Evolutionary conservation across 2,329 filamentous ascomycete genomes (phyloP).

Genomic region (Sphaerostilbella broomeana): DNA sequence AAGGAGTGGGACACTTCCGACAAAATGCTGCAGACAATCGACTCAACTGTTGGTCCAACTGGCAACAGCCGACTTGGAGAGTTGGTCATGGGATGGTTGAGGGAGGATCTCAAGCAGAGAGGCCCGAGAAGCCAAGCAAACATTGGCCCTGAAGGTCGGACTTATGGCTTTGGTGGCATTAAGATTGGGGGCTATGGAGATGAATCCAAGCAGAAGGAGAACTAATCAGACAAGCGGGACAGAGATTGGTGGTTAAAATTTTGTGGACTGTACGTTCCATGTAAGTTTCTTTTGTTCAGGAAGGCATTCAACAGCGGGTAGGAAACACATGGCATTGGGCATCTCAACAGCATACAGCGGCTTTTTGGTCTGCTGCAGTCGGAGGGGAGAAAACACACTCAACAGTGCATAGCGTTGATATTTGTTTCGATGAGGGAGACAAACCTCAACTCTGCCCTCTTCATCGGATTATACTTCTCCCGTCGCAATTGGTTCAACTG

Average conservation of each 20-base stretch:
- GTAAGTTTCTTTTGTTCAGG: background rate
- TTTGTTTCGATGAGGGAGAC: constrained; percentile 16
- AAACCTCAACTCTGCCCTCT: constrained; percentile 29
- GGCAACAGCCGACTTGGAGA: constrained; percentile 84
- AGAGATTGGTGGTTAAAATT: no score
- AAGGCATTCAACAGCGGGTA: constrained; percentile 5
- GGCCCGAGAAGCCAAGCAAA: constrained; percentile 63
- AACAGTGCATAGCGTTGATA: constrained; percentile 21
- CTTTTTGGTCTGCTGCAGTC: constrained; percentile 17
- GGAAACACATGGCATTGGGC: constrained; percentile 11
- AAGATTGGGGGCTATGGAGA: constrained; percentile 51
- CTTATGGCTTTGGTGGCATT: constrained; percentile 48
- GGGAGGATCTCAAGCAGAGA: constrained; percentile 68
- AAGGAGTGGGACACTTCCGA: constrained; percentile 78
- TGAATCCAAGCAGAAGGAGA: constrained; percentile 38
- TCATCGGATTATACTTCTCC: constrained; percentile 14
- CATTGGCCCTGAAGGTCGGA: constrained; percentile 55
- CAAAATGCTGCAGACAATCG: constrained; percentile 54
- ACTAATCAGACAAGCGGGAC: no score
- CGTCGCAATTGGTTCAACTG: no score
- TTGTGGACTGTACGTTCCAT: no score
- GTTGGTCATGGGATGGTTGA: constrained; percentile 81
- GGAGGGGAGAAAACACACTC: constrained; percentile 16
- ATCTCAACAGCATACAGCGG: constrained; percentile 29
- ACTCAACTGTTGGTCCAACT: constrained; percentile 27